Conservation (phyloP, 2,329 filamentous ascomycete genomes). For the Alternaria brassicicola region DNA sequence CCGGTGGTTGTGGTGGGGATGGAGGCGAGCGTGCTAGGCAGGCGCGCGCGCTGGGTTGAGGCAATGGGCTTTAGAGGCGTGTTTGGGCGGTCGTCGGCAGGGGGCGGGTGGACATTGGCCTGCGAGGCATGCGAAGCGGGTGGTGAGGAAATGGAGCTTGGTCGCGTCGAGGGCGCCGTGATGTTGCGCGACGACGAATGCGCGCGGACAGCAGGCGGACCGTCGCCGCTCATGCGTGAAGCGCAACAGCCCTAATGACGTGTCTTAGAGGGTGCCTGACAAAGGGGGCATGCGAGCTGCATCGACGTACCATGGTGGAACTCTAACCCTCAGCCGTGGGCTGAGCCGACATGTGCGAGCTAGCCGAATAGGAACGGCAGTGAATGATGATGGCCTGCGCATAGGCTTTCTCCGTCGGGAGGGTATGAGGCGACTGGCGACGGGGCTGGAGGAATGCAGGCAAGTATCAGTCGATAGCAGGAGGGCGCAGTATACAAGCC, state of each 20-base stretch:
- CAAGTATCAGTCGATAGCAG: constrained; percentile 8
- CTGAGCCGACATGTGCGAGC: constrained; percentile 7
- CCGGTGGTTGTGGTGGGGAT: constrained; percentile 25
- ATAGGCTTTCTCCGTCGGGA: constrained; percentile 3
- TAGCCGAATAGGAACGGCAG: not conserved
- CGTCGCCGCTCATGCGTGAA: constrained; percentile 18
- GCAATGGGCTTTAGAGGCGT: constrained; percentile 33
- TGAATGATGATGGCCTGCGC: constrained; percentile 9
- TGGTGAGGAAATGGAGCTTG: constrained; percentile 23
- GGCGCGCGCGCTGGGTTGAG: constrained; percentile 32
- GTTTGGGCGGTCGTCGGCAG: constrained; percentile 31
- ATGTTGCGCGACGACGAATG: constrained; percentile 38
- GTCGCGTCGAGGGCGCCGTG: constrained; percentile 33
- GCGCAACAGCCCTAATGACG: constrained; percentile 30
- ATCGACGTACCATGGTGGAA: constrained; percentile 21
- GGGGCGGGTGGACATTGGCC: constrained; percentile 4
- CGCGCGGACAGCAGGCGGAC: constrained; percentile 12
- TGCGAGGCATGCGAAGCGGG: constrained; percentile 32
- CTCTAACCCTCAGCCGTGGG: constrained; percentile 15
- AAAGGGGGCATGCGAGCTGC: not conserved
- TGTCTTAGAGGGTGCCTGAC: constrained; percentile 8
- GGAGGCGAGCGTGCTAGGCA: constrained; percentile 37
- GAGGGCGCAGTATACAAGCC: constrained; percentile 6
- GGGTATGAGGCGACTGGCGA: not conserved
- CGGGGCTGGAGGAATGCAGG: not conserved